Base-by-base conservation (phyloP, 2,329 filamentous ascomycete genomes). In the Xylaria multiplex region DNA sequence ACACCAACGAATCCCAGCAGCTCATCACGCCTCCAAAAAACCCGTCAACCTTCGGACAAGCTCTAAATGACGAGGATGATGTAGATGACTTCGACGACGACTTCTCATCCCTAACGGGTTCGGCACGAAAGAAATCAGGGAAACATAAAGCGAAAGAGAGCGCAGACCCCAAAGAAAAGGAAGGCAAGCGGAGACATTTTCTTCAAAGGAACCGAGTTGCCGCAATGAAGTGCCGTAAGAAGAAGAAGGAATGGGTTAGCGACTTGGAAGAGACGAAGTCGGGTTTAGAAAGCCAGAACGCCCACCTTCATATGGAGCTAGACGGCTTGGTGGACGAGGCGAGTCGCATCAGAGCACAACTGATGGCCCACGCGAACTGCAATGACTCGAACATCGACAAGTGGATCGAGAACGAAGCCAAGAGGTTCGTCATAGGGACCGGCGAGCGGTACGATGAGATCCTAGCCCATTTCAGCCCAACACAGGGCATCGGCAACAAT, bases 171-270 rank as follows among this genome's bases (percentile, higher is more conserved):
- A 70, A 68, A 0, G 75, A 71, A 3, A 80, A 82, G 9, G 76
- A 79, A 1, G 74, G 74, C 7, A 87, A 85, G 71, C 81, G 86
- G 32, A 83, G 81, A 67, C 84, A 84, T 67, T 89, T 88, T 71
- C 82, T 92, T 0, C 88, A 91, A 77, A 86, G 90, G 66, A 93
- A 93, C 76, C 84, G 91, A 9, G 80, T 91, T 2, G 91, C 91
- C 0, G 91, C 91, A 1, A 90, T 88, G 75, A 93, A 92, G 74
- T 93, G 90, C 73, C 86, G 91, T 3, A 86, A 90, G 73, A 92
- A 91, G 77, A 86, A 86, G 72, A 88, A 86, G 77, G 78, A 81
- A 70, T 86, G 82, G 80, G 81, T 84, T 24, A 77, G 77, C 13
- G 80, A 82, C n/a, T 73, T 87, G 24, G 83, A 87, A 65, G 80